phyloP scores from a whole-genome alignment of 2,329 filamentous ascomycete species.

The Emmonsiellopsis sp. region DNA sequence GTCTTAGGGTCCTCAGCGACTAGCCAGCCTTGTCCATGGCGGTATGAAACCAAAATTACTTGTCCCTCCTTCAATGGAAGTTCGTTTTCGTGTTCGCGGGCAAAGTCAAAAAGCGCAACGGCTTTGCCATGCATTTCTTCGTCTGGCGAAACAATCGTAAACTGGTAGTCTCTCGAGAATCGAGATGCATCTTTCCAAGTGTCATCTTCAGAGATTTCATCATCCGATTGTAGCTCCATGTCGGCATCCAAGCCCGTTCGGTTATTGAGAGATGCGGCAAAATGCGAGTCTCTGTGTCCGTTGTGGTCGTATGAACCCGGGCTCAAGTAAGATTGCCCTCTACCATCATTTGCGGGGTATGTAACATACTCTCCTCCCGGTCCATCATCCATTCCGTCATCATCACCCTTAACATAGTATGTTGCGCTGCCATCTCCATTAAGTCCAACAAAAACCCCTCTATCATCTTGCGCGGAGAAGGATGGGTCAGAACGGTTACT shows the following conservation, averaged over 20 bases:
- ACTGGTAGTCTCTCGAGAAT: constrained; percentile 86
- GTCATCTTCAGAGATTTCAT: constrained; percentile 44
- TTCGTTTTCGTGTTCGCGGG: constrained; percentile 92
- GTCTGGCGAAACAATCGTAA: constrained; percentile 88
- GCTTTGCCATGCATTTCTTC: constrained; percentile 97
- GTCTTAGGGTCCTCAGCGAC: constrained; percentile 94
- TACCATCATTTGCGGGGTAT: constrained; percentile 57
- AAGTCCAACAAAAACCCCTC: constrained; percentile 58
- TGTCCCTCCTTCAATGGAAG: constrained; percentile 86
- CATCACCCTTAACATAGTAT: constrained; percentile 63
- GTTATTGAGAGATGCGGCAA: constrained; percentile 38
- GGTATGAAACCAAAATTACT: constrained; percentile 91
- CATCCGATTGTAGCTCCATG: constrained; percentile 30
- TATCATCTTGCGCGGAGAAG: constrained; percentile 45
- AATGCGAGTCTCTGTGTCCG: constrained; percentile 45
- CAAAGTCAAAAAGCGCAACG: constrained; percentile 91
- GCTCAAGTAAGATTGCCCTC: constrained; percentile 40
- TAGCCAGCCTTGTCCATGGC: constrained; percentile 93
- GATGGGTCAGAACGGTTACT: constrained; percentile 32
- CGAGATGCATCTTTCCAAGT: constrained; percentile 56
- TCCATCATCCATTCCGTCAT: constrained; percentile 52
- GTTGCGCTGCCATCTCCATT: constrained; percentile 63
- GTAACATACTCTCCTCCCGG: constrained; percentile 73
- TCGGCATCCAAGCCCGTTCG: constrained; percentile 25
- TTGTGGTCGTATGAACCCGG: constrained; percentile 34